Evolutionary conservation across 1,284 basidiomycete species (phyloP).

Genomic region (Malassezia dermatis): DNA sequence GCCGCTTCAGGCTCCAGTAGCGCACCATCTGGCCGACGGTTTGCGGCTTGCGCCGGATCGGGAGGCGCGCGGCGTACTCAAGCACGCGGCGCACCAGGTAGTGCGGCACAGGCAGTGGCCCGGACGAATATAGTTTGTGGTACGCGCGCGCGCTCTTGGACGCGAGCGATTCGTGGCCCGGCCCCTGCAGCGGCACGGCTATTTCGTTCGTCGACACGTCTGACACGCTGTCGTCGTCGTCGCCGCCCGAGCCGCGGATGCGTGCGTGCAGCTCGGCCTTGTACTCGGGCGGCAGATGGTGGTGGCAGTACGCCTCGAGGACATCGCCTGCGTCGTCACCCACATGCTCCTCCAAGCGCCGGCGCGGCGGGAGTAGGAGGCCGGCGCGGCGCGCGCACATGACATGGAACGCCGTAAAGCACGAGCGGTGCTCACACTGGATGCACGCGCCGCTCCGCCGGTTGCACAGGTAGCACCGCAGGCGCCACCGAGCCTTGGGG

Average conservation of each 20-base stretch:
- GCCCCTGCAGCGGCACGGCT: neutral
- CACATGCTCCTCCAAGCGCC: conserved; percentile 19
- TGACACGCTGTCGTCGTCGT: conserved; percentile 6
- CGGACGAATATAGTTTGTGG: conserved; percentile 53
- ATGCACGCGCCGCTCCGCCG: conserved; percentile 81
- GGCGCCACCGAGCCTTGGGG: conserved; percentile 82
- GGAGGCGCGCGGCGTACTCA: conserved; percentile 65
- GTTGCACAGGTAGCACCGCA: conserved; percentile 75
- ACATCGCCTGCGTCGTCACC: conserved; percentile 23
- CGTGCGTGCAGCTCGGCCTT: conserved; percentile 20
- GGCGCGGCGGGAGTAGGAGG: conserved; percentile 32
- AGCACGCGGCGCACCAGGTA: conserved; percentile 60
- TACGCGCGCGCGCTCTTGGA: conserved; percentile 53
- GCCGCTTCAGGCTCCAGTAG: conserved; percentile 95
- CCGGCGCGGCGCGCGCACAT: conserved; percentile 66
- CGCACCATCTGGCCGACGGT: conserved; percentile 70
- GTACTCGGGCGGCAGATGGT: conserved; percentile 30
- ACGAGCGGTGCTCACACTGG: conserved; percentile 82
- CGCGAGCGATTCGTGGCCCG: conserved; percentile 13
- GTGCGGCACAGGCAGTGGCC: conserved; percentile 53
- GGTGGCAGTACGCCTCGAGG: conserved; percentile 38
- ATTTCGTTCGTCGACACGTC: conserved; percentile 23
- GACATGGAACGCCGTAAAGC: conserved; percentile 87
- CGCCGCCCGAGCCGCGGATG: conserved; percentile 7
- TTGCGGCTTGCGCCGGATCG: conserved; percentile 64